Conservation (phyloP, 1,284 basidiomycete genomes). For the Omphalotus olearius region DNA sequence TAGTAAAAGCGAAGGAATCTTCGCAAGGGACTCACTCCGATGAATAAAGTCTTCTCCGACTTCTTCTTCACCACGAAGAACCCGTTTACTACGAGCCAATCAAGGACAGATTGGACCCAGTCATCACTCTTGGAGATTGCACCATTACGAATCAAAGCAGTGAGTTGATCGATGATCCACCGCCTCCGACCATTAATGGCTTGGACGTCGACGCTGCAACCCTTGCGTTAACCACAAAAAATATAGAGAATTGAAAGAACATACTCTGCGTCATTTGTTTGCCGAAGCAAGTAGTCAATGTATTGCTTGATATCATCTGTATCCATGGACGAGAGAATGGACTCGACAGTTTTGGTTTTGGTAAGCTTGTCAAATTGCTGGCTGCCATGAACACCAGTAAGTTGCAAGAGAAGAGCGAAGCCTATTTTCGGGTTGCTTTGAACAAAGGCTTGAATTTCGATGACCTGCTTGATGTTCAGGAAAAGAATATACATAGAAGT, state of each 20-base stretch:
- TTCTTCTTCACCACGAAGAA: slow-evolving; percentile 78
- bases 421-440: slow-evolving; percentile 77
- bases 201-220: slow-evolving; percentile 41
- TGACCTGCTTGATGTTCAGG: slow-evolving; percentile 41
- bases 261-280: slow-evolving; percentile 48
- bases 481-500: neutral
- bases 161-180: slow-evolving; percentile 90
- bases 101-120: slow-evolving; percentile 72
- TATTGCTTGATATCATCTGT: slow-evolving; percentile 76
- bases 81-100: slow-evolving; percentile 83
- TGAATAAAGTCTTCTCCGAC: slow-evolving; percentile 60
- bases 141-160: slow-evolving; percentile 75
- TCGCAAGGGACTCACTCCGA: slow-evolving; percentile 46
- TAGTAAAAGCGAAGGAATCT: slow-evolving; percentile 1
- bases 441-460: slow-evolving; percentile 73
- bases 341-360: slow-evolving; percentile 90
- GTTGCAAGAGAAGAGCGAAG: slow-evolving; percentile 81
- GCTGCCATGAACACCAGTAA: slow-evolving; percentile 84
- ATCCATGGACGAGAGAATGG: slow-evolving; percentile 76
- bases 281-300: slow-evolving; percentile 66
- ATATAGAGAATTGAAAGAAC: slow-evolving; percentile 2
- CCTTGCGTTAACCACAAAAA: slow-evolving; percentile 1
- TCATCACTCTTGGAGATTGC: slow-evolving; percentile 79
- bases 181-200: slow-evolving; percentile 51
- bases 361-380: slow-evolving; percentile 91